Evolutionary conservation across 1,284 basidiomycete species (phyloP).

Genomic region (Tremellales sp.): DNA sequence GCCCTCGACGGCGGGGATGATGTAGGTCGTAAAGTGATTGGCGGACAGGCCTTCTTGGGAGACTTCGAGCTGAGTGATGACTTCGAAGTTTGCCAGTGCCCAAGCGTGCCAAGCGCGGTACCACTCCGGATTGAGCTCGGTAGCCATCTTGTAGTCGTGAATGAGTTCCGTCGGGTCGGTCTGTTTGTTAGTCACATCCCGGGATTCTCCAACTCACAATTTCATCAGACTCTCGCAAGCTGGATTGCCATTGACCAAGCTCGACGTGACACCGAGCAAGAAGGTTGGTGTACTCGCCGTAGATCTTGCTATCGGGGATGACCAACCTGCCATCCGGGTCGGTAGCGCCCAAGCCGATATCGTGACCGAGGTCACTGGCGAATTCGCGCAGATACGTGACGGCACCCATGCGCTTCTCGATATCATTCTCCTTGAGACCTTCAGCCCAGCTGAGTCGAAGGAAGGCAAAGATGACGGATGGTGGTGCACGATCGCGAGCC

Average conservation of each 20-base stretch:
- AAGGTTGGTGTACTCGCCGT: conserved; percentile 73
- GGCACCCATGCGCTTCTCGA: conserved; percentile 50
- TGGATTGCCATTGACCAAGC: conserved; percentile 90
- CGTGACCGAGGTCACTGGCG: conserved; percentile 67
- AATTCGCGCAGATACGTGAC: conserved; percentile 84
- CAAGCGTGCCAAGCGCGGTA: conserved; percentile 99
- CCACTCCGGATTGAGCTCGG: conserved; percentile 89
- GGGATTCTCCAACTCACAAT: conserved; percentile 54
- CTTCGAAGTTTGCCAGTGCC: conserved; percentile 95
- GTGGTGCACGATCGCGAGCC: conserved; percentile 71
- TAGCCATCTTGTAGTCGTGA: conserved; percentile 79
- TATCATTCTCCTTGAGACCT: conserved; percentile 48
- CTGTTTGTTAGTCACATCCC: conserved; percentile 45
- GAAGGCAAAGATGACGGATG: conserved; percentile 95
- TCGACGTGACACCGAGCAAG: conserved; percentile 98
- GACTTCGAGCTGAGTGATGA: conserved; percentile 76
- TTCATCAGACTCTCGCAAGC: conserved; percentile 68
- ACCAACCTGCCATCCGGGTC: conserved; percentile 43
- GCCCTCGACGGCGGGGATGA: conserved; percentile 93
- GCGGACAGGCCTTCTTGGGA: conserved; percentile 68
- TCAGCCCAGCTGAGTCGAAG: conserved; percentile 96
- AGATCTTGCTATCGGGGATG: conserved; percentile 59
- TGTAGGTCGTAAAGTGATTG: conserved; percentile 72
- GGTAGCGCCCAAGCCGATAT: conserved; percentile 64
- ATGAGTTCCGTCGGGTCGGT: conserved; percentile 76